Percentiles rank a stretch among this genome's conserved stretches.
These are phyloP conservation scores for Heterobasidion occidentale DNA, from an alignment of 1,284 basidiomycete genomes.

Conservation along the genomic window DNA sequence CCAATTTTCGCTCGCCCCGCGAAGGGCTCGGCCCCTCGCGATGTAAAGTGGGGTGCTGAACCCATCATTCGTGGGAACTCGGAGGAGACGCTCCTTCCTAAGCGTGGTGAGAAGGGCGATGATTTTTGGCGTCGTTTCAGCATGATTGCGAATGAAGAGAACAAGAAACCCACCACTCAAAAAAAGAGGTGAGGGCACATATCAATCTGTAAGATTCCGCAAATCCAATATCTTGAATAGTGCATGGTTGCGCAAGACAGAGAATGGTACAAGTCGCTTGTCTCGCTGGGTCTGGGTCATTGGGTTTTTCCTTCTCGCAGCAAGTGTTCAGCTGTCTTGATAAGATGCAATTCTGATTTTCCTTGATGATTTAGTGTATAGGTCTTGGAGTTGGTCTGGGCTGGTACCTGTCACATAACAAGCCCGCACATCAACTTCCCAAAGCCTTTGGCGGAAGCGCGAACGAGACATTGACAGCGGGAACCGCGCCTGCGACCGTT, in stretches of 20 bases:
- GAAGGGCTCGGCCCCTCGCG: slow-evolving; percentile 28
- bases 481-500: slow-evolving; percentile 9
- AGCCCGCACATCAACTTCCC: slow-evolving; percentile 39
- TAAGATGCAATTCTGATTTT: background rate
- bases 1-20: slow-evolving; percentile 67
- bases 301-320: slow-evolving; percentile 50
- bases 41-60: slow-evolving; percentile 42
- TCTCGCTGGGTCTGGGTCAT: slow-evolving; percentile 65
- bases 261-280: slow-evolving; percentile 39
- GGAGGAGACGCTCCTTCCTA: slow-evolving; percentile 61
- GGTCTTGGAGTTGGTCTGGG: slow-evolving; percentile 51
- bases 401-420: slow-evolving; percentile 48
- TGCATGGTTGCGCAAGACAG: slow-evolving; percentile 60
- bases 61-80: slow-evolving; percentile 60
- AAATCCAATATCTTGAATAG: slow-evolving; percentile 24
- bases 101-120: slow-evolving; percentile 62
- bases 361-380: slow-evolving; percentile 27
- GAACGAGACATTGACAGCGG: slow-evolving; percentile 26
- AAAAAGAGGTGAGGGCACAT: slow-evolving; percentile 40
- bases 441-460: slow-evolving; percentile 61
- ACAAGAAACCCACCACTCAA: slow-evolving; percentile 27
- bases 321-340: slow-evolving; percentile 20
- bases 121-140: slow-evolving; percentile 82
- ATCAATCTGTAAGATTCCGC: background rate
- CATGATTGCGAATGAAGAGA: slow-evolving; percentile 69